These are phyloP conservation scores for Nakaseomyces delphensis DNA, from an alignment of 1,139 yeast species.

Conservation along the genomic window DNA sequence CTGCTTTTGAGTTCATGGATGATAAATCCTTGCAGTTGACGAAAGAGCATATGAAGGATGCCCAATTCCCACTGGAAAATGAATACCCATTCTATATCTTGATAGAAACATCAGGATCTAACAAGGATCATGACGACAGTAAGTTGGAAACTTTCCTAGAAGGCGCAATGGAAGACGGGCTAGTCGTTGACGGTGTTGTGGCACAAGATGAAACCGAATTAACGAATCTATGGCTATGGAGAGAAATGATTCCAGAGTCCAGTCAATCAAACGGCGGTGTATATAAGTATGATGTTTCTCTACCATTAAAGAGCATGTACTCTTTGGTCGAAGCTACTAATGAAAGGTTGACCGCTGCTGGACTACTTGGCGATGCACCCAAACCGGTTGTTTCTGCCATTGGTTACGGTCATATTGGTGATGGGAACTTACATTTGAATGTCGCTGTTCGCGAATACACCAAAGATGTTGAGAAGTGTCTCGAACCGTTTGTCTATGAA, in stretches of 20 bases:
- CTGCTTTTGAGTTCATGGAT: slow-evolving; percentile 96
- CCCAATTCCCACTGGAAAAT: slow-evolving; percentile 69
- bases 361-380: slow-evolving; percentile 52
- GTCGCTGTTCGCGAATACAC: slow-evolving; percentile 81
- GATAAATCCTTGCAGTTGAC: slow-evolving; percentile 61
- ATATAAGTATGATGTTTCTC: slow-evolving; percentile 89
- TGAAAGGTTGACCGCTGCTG: slow-evolving; percentile 46
- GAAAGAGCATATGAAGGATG: slow-evolving; percentile 42
- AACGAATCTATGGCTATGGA: slow-evolving; percentile 82
- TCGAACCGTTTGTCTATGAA: slow-evolving; percentile 92
- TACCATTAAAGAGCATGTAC: slow-evolving; percentile 73
- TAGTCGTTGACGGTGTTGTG: slow-evolving; percentile 83
- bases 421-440: slow-evolving; percentile 87
- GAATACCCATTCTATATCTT: slow-evolving; percentile 79
- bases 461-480: slow-evolving; percentile 61
- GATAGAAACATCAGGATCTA: slow-evolving; percentile 91
- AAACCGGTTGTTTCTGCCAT: slow-evolving; percentile 75
- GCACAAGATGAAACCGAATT: slow-evolving; percentile 92
- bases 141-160: slow-evolving; percentile 76
- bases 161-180: slow-evolving; percentile 70
- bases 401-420: slow-evolving; percentile 96
- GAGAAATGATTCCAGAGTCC: slow-evolving; percentile 90
- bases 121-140: slow-evolving; percentile 73
- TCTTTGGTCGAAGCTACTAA: slow-evolving; percentile 70
- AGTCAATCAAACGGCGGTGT: slow-evolving; percentile 83